These are phyloP conservation scores for Metschnikowia santaceciliae DNA, from an alignment of 805 yeast species.

Conservation along the genomic window DNA sequence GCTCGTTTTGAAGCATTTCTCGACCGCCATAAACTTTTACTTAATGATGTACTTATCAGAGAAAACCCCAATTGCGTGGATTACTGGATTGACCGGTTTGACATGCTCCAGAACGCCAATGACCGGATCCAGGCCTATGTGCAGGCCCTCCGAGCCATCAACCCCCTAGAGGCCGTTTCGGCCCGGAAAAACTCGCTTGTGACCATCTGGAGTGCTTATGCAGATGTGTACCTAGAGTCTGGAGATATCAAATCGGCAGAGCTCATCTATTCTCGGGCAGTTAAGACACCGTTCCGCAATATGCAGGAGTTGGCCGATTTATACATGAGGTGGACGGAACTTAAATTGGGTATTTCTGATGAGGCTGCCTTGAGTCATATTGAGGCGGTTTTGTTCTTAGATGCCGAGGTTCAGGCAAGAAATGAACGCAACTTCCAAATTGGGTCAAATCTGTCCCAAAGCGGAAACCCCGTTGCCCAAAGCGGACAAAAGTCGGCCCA, in stretches of 20 bases:
- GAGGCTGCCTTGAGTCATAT: conserved; percentile 36
- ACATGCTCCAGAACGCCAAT: conserved; percentile 31
- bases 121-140: conserved; percentile 50
- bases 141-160: conserved; percentile 60
- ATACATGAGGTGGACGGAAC: conserved; percentile 74
- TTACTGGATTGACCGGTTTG: conserved; percentile 65
- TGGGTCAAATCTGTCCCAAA: no score
- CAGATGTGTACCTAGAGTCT: conserved; percentile 55
- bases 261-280: conserved; percentile 57
- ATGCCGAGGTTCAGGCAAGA: background rate
- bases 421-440: no score
- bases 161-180: conserved; percentile 46
- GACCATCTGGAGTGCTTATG: conserved; percentile 67
- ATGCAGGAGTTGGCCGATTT: conserved; percentile 63
- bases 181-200: conserved; percentile 37
- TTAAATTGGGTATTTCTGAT: conserved; percentile 49
- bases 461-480: no score
- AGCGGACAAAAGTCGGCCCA: no score
- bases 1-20: conserved; percentile 32
- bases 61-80: conserved; percentile 58
- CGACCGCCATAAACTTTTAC: background rate
- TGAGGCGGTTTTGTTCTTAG: conserved; percentile 26
- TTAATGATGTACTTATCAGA: conserved; percentile 65
- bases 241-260: conserved; percentile 58
- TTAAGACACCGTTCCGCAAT: conserved; percentile 63